phyloP scores from a whole-genome alignment of 805 yeast genomes.

The Kluyveromyces wickerhamii region DNA sequence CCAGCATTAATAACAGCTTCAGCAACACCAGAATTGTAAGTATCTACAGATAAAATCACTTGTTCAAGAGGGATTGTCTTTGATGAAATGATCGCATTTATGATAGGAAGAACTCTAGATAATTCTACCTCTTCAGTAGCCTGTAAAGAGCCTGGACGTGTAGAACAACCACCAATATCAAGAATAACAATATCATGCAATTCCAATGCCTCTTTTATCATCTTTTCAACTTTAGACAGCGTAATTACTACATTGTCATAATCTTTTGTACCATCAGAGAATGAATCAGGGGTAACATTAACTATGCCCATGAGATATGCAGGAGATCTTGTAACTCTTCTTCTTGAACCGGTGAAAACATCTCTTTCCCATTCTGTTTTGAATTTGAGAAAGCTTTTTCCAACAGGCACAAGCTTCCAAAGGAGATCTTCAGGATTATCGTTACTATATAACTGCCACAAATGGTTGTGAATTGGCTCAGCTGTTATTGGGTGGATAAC shows the following conservation, averaged over 20 bases:
- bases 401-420: constrained; percentile 42
- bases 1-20: constrained; percentile 59
- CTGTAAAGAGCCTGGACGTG: constrained; percentile 73
- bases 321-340: constrained; percentile 18
- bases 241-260: constrained; percentile 31
- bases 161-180: constrained; percentile 93
- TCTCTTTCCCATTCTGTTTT: constrained; percentile 36
- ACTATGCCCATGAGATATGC: constrained; percentile 82
- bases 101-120: constrained; percentile 59
- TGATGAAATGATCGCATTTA: constrained; percentile 49
- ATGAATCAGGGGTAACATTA: constrained; percentile 90
- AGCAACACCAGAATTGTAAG: constrained; percentile 76
- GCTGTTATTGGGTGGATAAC: constrained; percentile 78
- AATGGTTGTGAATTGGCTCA: constrained; percentile 65
- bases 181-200: constrained; percentile 38
- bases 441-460: constrained; percentile 41
- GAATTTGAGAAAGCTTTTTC: constrained; percentile 23
- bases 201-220: constrained; percentile 55
- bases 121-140: constrained; percentile 61
- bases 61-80: constrained; percentile 30
- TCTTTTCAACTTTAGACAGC: constrained; percentile 37
- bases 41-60: constrained; percentile 72
- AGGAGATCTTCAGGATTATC: constrained; percentile 46
- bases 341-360: constrained; percentile 33
- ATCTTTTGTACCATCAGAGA: constrained; percentile 74